Conservation (phyloP, 2,329 filamentous ascomycete species). For the Didymella segeticola region DNA sequence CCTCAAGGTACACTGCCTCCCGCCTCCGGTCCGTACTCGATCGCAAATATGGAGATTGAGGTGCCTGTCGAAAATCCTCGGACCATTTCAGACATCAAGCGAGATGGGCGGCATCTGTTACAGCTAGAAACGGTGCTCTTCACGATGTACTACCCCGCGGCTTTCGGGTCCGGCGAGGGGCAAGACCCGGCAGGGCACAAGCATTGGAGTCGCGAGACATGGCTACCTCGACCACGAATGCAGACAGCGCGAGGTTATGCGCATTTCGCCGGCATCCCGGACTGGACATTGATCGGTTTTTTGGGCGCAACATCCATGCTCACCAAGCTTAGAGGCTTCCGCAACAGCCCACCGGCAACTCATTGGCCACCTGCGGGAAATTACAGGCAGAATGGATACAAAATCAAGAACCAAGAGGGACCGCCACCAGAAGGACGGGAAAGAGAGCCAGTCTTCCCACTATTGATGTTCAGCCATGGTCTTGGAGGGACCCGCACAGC, state of each 20-base stretch:
- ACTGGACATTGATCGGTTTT: constrained; percentile 56
- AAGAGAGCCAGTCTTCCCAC: constrained; percentile 60
- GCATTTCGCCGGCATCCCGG: constrained; percentile 63
- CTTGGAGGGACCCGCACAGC: constrained; percentile 68
- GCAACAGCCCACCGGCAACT: constrained; percentile 65
- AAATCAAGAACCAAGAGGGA: constrained; percentile 53
- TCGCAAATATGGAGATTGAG: constrained; percentile 61
- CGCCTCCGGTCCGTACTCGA: constrained; percentile 61
- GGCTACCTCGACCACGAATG: constrained; percentile 66
- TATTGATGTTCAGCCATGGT: constrained; percentile 72
- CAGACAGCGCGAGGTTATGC: constrained; percentile 67
- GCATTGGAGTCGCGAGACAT: constrained; percentile 63
- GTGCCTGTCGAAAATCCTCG: constrained; percentile 57
- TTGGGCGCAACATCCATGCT: constrained; percentile 66
- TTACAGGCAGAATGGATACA: constrained; percentile 46
- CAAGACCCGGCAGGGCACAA: constrained; percentile 50
- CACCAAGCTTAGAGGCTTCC: constrained; percentile 69
- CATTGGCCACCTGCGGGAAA: constrained; percentile 59
- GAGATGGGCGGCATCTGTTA: constrained; percentile 56
- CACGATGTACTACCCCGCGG: constrained; percentile 70
- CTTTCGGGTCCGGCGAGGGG: constrained; percentile 51
- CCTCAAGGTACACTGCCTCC: constrained; percentile 55
- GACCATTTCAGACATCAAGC: constrained; percentile 59
- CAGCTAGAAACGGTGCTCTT: constrained; percentile 67
- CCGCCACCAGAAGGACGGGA: constrained; percentile 43